Percentiles rank a stretch among this genome's conserved stretches.
phyloP scores from a whole-genome alignment of 176 grass and related monocot species.

The Cocos nucifera region DNA sequence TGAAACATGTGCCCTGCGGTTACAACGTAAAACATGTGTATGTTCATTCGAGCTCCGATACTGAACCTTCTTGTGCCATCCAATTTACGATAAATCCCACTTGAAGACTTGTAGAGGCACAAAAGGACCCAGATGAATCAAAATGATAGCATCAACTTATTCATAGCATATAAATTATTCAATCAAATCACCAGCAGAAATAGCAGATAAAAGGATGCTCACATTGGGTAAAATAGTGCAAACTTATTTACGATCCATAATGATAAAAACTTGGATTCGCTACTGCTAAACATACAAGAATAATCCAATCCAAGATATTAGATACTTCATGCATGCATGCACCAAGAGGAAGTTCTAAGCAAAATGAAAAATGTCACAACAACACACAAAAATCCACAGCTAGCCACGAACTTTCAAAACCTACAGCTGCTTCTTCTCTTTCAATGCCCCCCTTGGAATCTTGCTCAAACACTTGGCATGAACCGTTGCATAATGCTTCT shows the following conservation, averaged over 20 bases:
- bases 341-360: conserved; percentile 20
- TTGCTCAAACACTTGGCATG: conserved; percentile 82
- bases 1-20: too few relatives aligned
- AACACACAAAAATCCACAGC: conserved; percentile 16
- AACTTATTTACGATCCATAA: background rate
- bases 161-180: conserved; percentile 3
- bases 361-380: conserved; percentile 16
- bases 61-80: too few relatives aligned
- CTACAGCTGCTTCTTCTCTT: conserved; percentile 48
- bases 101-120: background rate
- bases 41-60: too few relatives aligned
- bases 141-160: background rate
- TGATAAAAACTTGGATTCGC: conserved; percentile 8
- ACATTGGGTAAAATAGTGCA: background rate
- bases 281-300: conserved; percentile 14
- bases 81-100: too few relatives aligned
- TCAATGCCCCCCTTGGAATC: conserved; percentile 57
- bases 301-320: conserved; percentile 2
- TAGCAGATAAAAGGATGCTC: background rate
- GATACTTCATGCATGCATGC: too few relatives aligned
- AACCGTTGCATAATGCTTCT: conserved; percentile 64
- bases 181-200: background rate
- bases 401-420: conserved; percentile 3
- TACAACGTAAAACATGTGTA: too few relatives aligned
- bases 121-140: background rate